These are phyloP conservation scores for Kwoniella sp. DNA, from an alignment of 768 basidiomycete species.

Conservation along the genomic window DNA sequence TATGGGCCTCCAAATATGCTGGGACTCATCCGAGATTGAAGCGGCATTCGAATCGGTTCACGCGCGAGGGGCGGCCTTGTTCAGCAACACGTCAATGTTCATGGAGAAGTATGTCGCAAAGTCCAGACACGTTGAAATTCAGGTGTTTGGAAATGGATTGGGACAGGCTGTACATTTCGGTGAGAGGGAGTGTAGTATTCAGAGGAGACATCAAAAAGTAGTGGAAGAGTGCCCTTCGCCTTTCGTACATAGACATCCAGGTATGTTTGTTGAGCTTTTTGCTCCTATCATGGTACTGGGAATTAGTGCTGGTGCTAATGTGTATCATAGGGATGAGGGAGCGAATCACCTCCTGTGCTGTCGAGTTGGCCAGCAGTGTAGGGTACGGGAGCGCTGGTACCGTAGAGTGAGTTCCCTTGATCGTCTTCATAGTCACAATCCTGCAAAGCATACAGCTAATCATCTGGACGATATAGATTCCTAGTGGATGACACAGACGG, in stretches of 20 bases:
- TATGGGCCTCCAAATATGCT: conserved; percentile 67
- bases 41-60: conserved; percentile 33
- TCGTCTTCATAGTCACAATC: too few species aligned
- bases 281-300: neutral
- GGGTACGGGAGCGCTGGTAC: conserved; percentile 67
- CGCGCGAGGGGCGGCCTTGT: conserved; percentile 58
- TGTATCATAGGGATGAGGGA: conserved; percentile 60
- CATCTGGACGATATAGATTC: too few species aligned
- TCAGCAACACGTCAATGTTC: conserved; percentile 62
- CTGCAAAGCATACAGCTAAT: too few species aligned
- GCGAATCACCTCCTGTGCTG: conserved; percentile 63
- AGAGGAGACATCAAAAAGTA: conserved; percentile 72
- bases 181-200: conserved; percentile 71
- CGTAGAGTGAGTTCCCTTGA: conserved; percentile 67
- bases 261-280: conserved; percentile 49
- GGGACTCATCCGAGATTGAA: conserved; percentile 25
- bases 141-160: conserved; percentile 67
- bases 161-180: conserved; percentile 65
- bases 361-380: conserved; percentile 60
- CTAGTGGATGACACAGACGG: conserved; percentile 56
- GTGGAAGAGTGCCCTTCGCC: conserved; percentile 72
- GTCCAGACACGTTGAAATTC: conserved; percentile 67
- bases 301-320: neutral
- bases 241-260: conserved; percentile 60
- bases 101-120: conserved; percentile 65